A percentile compares a stretch with the other conserved stretches of the same genome.
phyloP scores from a whole-genome alignment of 2,329 filamentous ascomycete genomes.

The Macroventuria anomochaeta region DNA sequence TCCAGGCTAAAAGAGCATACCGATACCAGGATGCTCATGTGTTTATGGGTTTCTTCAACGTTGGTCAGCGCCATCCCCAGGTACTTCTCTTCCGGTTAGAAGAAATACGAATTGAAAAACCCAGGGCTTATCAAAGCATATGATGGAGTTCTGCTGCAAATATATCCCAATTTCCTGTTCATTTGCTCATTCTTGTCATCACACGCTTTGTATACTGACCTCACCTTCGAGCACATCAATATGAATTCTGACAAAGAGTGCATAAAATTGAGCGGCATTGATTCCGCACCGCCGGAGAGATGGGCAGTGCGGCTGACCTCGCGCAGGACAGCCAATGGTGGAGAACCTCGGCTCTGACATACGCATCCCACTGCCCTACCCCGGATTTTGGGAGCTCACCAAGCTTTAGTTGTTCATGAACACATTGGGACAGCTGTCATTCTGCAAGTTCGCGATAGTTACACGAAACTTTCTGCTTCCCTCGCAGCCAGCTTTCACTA shows the following conservation, averaged over 20 bases:
- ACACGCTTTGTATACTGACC: neutral
- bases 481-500: neutral
- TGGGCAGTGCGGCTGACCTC: constrained; percentile 7
- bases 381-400: constrained; percentile 24
- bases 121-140: constrained; percentile 45
- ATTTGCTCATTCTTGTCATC: neutral
- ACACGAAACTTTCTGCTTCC: neutral
- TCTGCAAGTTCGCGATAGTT: neutral
- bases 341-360: constrained; percentile 41
- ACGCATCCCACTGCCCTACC: constrained; percentile 27
- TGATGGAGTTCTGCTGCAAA: constrained; percentile 44
- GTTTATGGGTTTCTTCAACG: constrained; percentile 50
- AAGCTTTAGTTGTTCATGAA: neutral
- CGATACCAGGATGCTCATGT: constrained; percentile 45
- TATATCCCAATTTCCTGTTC: constrained; percentile 30
- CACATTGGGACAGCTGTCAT: neutral
- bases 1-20: constrained; percentile 50
- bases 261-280: neutral
- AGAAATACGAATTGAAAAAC: constrained; percentile 50
- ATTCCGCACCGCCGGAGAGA: constrained; percentile 15
- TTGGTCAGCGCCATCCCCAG: constrained; percentile 46
- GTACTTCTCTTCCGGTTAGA: constrained; percentile 47
- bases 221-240: neutral
- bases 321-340: constrained; percentile 20
- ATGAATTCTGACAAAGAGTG: neutral